Base-by-base conservation (phyloP, 768 basidiomycete genomes). In the Tylopilus sp. region DNA sequence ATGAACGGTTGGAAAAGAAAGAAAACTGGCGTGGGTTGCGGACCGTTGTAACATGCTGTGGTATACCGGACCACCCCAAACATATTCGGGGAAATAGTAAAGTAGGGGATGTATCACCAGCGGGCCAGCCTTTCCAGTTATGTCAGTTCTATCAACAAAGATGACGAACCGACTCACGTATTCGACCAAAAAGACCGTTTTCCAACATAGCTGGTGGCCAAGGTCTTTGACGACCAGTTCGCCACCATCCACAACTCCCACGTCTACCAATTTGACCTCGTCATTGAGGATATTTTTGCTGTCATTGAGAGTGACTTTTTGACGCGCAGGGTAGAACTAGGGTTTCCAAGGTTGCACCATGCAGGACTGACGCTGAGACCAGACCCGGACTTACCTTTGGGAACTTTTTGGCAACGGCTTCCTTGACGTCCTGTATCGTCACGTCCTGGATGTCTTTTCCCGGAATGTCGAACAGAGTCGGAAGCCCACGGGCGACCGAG, bases 141-240 rank as follows among this genome's bases (percentile, higher is more conserved):
- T 19, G 40, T 61, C 28, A 54, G 54, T 48, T 53, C 8, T 19
- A 19, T 19, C 4, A 10, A 48, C 44, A 17, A 41, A 33, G 24
- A 29, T 33, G 50, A 50, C 52, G 19, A 28, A 22, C 33, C 22
- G 11, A 70, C 93, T 64, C 72, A 95, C 95, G 64, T 98, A 99
- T 95, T 99, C 97, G 46, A 89, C 74, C 45, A 98, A 66, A 70
- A 92, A 98, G 17, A 98, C 92, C 0, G 87, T 89, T 62, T 78
- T 79, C 90, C 95, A 98, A 62, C 83, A 79, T 41, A 96, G 75
- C 69, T 99, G 97, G 8, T 87, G 80, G 0, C 97, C 97, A 28
- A 98, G 74, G 70, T 98, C 97, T 70, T 97, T 97, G 54, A 94
- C 77, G 33, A 78, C 70, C 33, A 98, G 62, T 53, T 86, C 83